Evolutionary conservation across 805 yeast genomes (phyloP), one percentile per base, ranked within the genome.

Genomic region (Ogataea nonfermentans): DNA sequence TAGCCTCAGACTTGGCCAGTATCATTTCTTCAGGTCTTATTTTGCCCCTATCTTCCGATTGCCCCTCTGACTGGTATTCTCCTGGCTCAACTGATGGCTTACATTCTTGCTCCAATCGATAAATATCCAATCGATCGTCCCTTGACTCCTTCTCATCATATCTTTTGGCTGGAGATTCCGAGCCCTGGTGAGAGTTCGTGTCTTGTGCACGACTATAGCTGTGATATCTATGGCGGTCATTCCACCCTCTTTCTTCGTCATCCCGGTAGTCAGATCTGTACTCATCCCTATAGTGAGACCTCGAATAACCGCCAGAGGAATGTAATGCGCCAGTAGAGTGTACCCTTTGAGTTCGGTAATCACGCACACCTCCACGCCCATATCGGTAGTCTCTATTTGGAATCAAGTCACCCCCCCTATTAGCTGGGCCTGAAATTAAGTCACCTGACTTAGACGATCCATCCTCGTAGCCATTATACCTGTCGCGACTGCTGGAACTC

Each of bases 391-490:
- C 56, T 27, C 41, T 45, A 24, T 20, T 41, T 16, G 44, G 40
- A 23, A 53, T 51, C 29, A 49, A 28, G 28, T 53, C 57, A 2
- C 56, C 53, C 3, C 54, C 47, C 31, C 51, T 44, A 33, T 51
- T 53, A 37, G 24, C 41, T 10, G 53, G 36, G 14, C 48, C 52
- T 7, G 49, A 45, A 8, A 46, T 41, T 16, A 49, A 23, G 37
- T 52, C 57, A 9, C 55, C 55, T 2, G 54, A 46, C 17, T 47
- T 45, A 7, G 44, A 41, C 6, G 42, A 24, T n/a, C 48, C 49
- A 24, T 52, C 48, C n/a, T 36, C 41, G 15, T 32, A 27, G n/a
- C 16, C 16, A 17, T 12, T 30, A 23, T 40, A 40, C 3, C 51
- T 40, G 14, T 52, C 55, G 23, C 48, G 37, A 22, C 32, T 23